Base-by-base conservation (phyloP, 805 yeast species). In the Candida nitratophila region DNA sequence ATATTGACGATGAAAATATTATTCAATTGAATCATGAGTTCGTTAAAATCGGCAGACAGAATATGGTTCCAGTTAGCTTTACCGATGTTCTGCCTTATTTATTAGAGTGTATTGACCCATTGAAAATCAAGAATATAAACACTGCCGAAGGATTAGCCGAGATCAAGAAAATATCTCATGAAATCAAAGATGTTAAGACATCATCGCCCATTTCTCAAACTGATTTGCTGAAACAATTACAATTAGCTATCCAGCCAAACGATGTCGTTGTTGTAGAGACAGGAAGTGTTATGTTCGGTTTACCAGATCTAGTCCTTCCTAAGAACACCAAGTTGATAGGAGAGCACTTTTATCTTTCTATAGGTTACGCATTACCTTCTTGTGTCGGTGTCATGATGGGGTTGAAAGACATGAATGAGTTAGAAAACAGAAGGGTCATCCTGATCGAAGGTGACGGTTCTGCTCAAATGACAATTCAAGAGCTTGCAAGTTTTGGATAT, bases 401-500 rank as follows among this genome's bases (percentile, higher is more conserved):
- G 0, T 55, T 65, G 35, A 63, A 62, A 36, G 79, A 75, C 46
- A 54, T 66, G 40, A 63, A 64, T 2, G 27, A 36, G 19, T 17
- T 11, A 47, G 27, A 50, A 14, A 56, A 57, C 2, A 61, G 73
- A 19, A 60, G 72, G 44, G 67, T 74, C 2, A 45, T 71, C 17
- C 59, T 72, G 14, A 54, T 74, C 11, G 74, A 73, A 54, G 79
- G 79, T 16, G 79, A 75, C 50, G 79, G 79, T 0, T 69, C 78
- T 4, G 78, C 78, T 1, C 77, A 75, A 56, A 75, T 74, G 79
- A 69, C 76, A 2, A 51, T 70, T 36, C 79, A 74, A 53, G 79
- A 75, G 45, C 54, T 73, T 39, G 67, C 73, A 2, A 63, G 74
- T 1, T 66, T 60, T 44, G 44, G 72, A 32, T 63, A 74, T 46